A percentile compares a stretch with the other conserved stretches of the same genome.
Conservation (phyloP, 345 rosid genomes). For the Moricandia moricandioides region DNA sequence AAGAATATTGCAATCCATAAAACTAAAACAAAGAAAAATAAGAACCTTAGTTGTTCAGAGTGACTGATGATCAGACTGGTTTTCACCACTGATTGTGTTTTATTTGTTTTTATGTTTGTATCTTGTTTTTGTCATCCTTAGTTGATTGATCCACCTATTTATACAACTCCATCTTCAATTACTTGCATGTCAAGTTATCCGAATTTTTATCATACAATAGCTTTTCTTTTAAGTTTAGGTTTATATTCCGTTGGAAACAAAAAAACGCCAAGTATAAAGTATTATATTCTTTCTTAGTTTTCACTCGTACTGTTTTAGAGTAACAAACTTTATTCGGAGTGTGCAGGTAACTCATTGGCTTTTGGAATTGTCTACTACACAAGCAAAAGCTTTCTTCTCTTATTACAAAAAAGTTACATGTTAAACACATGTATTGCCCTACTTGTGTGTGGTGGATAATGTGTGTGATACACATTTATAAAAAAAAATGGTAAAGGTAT, state of each 20-base stretch:
- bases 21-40: not conserved
- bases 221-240: not conserved
- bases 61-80: not conserved
- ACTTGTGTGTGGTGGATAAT: slow-evolving; percentile 1
- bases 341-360: not conserved
- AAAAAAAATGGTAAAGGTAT: not conserved
- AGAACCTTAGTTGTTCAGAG: slow-evolving; percentile 6
- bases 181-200: slow-evolving; percentile 9
- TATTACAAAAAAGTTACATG: not conserved
- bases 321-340: not conserved
- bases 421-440: not conserved
- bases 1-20: not conserved
- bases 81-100: not conserved
- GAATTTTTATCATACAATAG: not conserved
- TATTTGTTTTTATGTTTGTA: not conserved
- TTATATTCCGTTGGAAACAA: not conserved
- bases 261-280: slow-evolving; percentile 25
- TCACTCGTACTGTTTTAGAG: not conserved
- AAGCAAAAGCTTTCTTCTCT: slow-evolving; percentile 15
- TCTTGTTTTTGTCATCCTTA: slow-evolving; percentile 1
- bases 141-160: slow-evolving; percentile 12
- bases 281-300: not conserved
- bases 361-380: slow-evolving; percentile 14
- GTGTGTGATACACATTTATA: not conserved
- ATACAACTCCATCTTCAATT: slow-evolving; percentile 5